A percentile compares a stretch with the other conserved stretches of the same genome.
phyloP scores from a whole-genome alignment of 192 early-diverging fungal genomes.

The Coemansia sp. region DNA sequence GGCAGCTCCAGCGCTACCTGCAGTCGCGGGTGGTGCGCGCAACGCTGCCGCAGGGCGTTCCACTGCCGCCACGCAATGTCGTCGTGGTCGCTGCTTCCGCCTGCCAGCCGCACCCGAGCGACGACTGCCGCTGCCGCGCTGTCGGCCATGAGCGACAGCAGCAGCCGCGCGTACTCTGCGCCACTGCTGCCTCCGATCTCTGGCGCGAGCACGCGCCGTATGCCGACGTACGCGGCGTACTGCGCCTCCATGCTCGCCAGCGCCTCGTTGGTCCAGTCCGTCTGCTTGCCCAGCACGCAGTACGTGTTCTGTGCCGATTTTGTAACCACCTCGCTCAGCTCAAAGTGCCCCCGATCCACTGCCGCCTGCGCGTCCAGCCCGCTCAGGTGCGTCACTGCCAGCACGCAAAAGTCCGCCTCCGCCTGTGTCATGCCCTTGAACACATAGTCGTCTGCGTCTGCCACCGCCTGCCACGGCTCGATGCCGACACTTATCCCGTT shows the following conservation, averaged over 20 bases:
- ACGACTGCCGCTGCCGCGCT: constrained; percentile 12
- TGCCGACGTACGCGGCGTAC: constrained; percentile 25
- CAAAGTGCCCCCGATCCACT: constrained; percentile 14
- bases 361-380: not conserved
- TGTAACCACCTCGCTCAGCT: constrained; percentile 16
- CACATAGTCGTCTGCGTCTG: constrained; percentile 27
- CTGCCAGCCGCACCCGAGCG: constrained; percentile 51
- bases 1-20: constrained; percentile 57
- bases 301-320: constrained; percentile 26
- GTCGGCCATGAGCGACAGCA: constrained; percentile 6
- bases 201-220: constrained; percentile 22
- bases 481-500: constrained; percentile 31
- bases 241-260: constrained; percentile 11
- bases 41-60: constrained; percentile 72
- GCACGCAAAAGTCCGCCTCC: constrained; percentile 31
- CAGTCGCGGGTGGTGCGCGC: constrained; percentile 62
- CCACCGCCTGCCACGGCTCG: constrained; percentile 9
- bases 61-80: constrained; percentile 76
- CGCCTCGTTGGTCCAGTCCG: constrained; percentile 1
- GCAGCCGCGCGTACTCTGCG: constrained; percentile 13
- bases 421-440: constrained; percentile 1
- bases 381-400: not conserved
- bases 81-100: constrained; percentile 18
- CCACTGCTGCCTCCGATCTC: not conserved
- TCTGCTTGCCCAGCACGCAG: constrained; percentile 25